Evolutionary conservation across 345 rosid genomes (phyloP), one percentile per base, ranked within the genome.

Genomic region (Streptanthus diversifolius): DNA sequence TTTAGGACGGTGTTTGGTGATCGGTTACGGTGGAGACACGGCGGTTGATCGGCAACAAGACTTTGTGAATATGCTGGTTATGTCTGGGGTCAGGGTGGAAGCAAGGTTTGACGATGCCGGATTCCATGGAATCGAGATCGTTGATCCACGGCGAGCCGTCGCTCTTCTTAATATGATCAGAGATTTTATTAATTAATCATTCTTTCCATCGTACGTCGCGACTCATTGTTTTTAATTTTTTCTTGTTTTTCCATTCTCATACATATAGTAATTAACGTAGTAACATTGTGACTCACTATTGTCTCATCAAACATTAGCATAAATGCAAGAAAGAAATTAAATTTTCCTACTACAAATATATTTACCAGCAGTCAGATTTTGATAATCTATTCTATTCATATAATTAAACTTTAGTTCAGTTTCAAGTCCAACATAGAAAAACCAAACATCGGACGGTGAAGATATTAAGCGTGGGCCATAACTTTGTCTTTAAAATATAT

Each of bases 21-120:
- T 77, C 4, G 81, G 83, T 39, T 80, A 77, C 47, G 70, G 71
- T 3, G 76, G 76, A 51, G 83, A 80, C 14, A 66, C 76, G 35
- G 12, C 7, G 44, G 61, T 77, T 9, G 83, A 80, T 57, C 36
- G 79, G 41, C 83, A 80, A 32, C 81, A 80, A 30, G 81, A 63
- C 13, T 80, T 80, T n/a, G 72, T 80, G 27, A 48, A 44, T 2
- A 58, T 77, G 79, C 22, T 80, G 30, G 81, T 65, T 24, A 9
- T 25, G 5, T 56, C 59, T 27, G 83, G 83, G 13, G 83, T 72
- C 12, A 69, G 67, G 13, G 79, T 80, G 14, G 83, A 80, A 63
- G 83, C 83, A 0, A 58, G 66, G 57, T 80, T 80, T 36, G 83
- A 80, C 18, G 83, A 77, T 17, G 73, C 71, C 4, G 83, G 83